phyloP scores from a whole-genome alignment of 345 rosid genomes.

The Eutrema heterophyllum region DNA sequence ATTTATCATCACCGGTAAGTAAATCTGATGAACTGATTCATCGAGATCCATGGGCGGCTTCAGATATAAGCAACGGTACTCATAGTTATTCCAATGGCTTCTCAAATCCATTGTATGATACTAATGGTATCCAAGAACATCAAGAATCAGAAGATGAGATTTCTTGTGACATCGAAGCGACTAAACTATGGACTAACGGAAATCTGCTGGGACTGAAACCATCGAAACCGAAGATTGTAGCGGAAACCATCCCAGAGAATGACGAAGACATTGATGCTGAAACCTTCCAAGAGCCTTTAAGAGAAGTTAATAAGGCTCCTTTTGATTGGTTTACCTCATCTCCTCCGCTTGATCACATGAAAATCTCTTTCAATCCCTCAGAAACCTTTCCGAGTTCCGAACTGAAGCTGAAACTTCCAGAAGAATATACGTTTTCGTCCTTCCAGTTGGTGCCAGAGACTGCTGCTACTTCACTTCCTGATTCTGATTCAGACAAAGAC shows the following conservation, averaged over 20 bases:
- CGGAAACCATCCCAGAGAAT: constrained; percentile 24
- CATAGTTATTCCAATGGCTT: constrained; percentile 26
- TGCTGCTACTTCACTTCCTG: constrained; percentile 32
- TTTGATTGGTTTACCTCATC: constrained; percentile 60
- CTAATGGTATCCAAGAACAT: constrained; percentile 15
- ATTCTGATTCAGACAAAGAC: constrained; percentile 77
- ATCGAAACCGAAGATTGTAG: constrained; percentile 60
- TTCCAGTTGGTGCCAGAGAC: constrained; percentile 85
- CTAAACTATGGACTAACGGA: constrained; percentile 80
- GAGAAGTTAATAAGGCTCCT: constrained; percentile 31
- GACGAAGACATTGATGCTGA: constrained; percentile 8
- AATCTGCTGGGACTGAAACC: constrained; percentile 75
- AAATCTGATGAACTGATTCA: constrained; percentile 27
- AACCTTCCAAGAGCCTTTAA: constrained; percentile 12
- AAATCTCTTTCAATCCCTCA: constrained; percentile 73
- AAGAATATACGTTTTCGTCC: constrained; percentile 65
- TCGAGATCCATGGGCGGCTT: constrained; percentile 33
- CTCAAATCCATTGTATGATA: constrained; percentile 30
- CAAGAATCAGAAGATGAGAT: constrained; percentile 33
- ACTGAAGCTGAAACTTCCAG: constrained; percentile 64
- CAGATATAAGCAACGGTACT: constrained; percentile 19
- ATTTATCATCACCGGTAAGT: constrained; percentile 24
- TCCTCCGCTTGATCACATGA: constrained; percentile 92
- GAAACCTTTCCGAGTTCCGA: constrained; percentile 53
- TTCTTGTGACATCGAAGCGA: constrained; percentile 31